Conservation (phyloP, 768 basidiomycete genomes). For the Cystofilobasidium ferigula region DNA sequence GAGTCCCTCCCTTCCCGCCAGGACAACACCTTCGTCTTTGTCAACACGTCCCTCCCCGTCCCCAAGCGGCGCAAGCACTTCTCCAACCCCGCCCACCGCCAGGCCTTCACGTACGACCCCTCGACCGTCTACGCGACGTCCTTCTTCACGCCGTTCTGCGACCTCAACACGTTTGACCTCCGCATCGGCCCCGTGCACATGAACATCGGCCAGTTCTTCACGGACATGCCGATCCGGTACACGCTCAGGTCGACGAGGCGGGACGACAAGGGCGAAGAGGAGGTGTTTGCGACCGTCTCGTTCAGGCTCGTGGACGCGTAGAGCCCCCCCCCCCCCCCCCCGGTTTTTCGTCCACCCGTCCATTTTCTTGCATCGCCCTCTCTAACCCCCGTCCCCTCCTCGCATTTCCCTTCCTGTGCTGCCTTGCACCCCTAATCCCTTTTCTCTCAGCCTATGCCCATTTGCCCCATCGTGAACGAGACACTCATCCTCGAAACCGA, state of each 20-base stretch:
- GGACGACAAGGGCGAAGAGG: slow-evolving; percentile 27
- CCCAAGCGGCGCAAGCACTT: slow-evolving; percentile 31
- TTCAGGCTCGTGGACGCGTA: slow-evolving; percentile 38
- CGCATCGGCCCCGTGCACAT: slow-evolving; percentile 28
- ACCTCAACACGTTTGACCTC: slow-evolving; percentile 17
- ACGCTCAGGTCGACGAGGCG: slow-evolving; percentile 30
- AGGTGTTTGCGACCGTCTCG: slow-evolving; percentile 30
- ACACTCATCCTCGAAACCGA: too few relatives aligned
- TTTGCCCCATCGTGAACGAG: too few relatives aligned
- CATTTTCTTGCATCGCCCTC: too few relatives aligned
- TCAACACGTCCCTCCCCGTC: slow-evolving; percentile 26
- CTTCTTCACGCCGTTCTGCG: slow-evolving; percentile 26
- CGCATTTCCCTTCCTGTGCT: too few relatives aligned
- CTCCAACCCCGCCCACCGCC: slow-evolving; percentile 21
- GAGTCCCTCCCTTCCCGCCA: background rate
- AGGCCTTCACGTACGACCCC: slow-evolving; percentile 29
- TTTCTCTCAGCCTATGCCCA: too few relatives aligned
- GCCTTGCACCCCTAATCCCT: too few relatives aligned
- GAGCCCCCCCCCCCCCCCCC: slow-evolving; percentile 32
- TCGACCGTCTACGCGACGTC: slow-evolving; percentile 26
- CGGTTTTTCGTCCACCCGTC: too few relatives aligned
- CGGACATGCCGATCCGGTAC: slow-evolving; percentile 31
- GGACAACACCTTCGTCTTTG: slow-evolving; percentile 31
- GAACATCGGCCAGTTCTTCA: slow-evolving; percentile 26
- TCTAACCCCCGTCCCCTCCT: too few relatives aligned